A percentile compares a stretch with the other conserved stretches of the same genome.
These are phyloP conservation scores for Tanacetum coccineum DNA, from an alignment of 129 eudicot genomes.

Conservation along the genomic window DNA sequence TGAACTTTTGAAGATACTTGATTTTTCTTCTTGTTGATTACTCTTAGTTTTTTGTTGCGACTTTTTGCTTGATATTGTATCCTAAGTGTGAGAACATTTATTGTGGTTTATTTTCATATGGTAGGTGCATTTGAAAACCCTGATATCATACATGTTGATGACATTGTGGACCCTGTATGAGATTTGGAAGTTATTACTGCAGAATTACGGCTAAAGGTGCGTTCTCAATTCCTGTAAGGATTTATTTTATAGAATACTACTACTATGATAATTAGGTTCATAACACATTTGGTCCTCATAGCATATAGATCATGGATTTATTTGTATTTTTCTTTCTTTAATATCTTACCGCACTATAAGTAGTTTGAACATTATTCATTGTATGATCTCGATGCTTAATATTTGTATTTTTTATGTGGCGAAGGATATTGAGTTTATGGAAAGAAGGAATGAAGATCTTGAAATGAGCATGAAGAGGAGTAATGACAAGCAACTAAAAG, in stretches of 20 bases:
- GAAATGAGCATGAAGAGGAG: conserved; percentile 99
- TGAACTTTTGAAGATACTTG: no score
- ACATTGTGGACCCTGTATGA: no score
- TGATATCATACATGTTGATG: no score
- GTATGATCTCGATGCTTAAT: background rate
- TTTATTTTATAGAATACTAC: background rate
- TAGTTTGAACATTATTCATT: background rate
- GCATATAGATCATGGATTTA: no score
- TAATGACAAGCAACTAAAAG: conserved; percentile 84
- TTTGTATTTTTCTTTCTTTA: background rate
- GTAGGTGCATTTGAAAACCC: no score
- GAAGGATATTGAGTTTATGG: conserved; percentile 90
- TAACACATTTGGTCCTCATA: no score
- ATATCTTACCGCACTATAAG: background rate
- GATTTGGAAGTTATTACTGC: no score
- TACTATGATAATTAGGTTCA: background rate
- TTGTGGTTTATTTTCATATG: no score
- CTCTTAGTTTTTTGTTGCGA: no score
- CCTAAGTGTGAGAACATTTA: no score
- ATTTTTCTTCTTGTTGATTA: no score
- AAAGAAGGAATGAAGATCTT: conserved; percentile 70
- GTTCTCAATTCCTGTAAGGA: conserved; percentile 11
- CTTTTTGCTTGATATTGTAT: no score
- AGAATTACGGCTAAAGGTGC: conserved; percentile 93
- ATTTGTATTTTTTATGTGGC: conserved; percentile 11